Evolutionary conservation across 768 basidiomycete species (phyloP), one percentile per base, ranked within the genome.

Genomic region (Mycena vitilis): DNA sequence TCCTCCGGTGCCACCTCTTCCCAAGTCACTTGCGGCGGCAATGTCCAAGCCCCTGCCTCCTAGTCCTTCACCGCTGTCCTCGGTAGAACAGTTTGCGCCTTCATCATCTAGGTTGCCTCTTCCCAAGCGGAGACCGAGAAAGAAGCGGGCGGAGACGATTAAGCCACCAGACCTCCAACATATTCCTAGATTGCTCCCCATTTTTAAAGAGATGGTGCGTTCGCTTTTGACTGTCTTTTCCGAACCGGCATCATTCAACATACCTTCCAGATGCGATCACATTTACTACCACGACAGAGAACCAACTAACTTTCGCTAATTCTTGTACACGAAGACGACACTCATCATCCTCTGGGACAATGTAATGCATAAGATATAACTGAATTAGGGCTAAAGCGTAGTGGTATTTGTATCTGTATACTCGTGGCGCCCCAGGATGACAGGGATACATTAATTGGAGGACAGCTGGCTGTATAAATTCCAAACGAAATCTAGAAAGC

Each of bases 191-290:
- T 78, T 99, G 23, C 81, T 98, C 44, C 95, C 97, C 2, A 73
- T 99, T 34, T 98, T 99, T 77, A 87, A 92, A 51, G 98, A 99
- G 81, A 89, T 98, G 87, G 96, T 98, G 68, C 75, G 89, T 80
- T 34, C 23, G 40, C 15, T 40, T 40, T 10, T 40, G 11, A 11
- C n/a, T 15, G 7, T 40, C 44, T 23, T 22, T 12, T 11, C n/a
- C 4, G 20, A 54, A 11, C 34, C 15, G n/a, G n/a, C n/a, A 4
- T 8, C 25, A 36, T 37, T 66, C 18, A 40, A 53, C 5, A 10
- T 16, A 11, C 48, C 10, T 53, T 48, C 20, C 40, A 68, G 71
- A 68, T 72, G 71, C 67, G 71, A 40, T 56, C 66, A 36, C 67
- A 68, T 40, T 48, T 72, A 2, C 63, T 59, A 4, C 71, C 71